Evolutionary conservation across 106 monocot species (phyloP).

Genomic region (Hemerocallis citrina): DNA sequence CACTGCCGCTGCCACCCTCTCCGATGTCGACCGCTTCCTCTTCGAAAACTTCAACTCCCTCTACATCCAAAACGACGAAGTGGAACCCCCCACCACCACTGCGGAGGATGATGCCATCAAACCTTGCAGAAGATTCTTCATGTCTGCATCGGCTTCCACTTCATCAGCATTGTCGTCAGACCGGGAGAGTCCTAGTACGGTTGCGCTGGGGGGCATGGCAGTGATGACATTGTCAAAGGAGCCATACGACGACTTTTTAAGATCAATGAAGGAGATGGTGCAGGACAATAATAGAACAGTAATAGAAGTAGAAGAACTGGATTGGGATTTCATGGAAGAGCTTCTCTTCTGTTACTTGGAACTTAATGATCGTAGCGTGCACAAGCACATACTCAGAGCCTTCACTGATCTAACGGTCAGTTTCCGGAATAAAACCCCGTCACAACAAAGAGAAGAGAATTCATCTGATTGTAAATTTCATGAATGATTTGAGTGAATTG

Average conservation of each 20-base stretch:
- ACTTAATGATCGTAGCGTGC: conserved; percentile 68
- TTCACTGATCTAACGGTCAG: conserved; percentile 54
- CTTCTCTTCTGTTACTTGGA: conserved; percentile 68
- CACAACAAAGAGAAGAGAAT: not conserved
- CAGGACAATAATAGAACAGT: conserved; percentile 23
- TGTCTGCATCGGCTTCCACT: not conserved
- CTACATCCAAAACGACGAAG: conserved; percentile 18
- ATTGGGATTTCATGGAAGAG: conserved; percentile 93
- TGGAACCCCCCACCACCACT: not conserved
- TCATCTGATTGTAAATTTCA: too few relatives aligned
- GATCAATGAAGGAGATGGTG: conserved; percentile 61
- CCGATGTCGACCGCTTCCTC: conserved; percentile 80
- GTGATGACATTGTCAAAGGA: conserved; percentile 52
- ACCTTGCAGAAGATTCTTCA: conserved; percentile 19
- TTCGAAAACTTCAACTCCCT: conserved; percentile 75
- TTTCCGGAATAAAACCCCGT: conserved; percentile 9
- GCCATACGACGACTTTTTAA: conserved; percentile 50
- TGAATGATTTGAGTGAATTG: too few relatives aligned
- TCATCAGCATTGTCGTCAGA: conserved; percentile 5
- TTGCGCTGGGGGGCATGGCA: conserved; percentile 19
- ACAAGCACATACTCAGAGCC: conserved; percentile 60
- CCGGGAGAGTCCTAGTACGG: not conserved
- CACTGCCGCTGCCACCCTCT: conserved; percentile 55
- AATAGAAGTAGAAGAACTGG: conserved; percentile 22
- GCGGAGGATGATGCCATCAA: not conserved